Evolutionary conservation across 2,329 filamentous ascomycete species (phyloP).

Genomic region (Metarhizium sp.): DNA sequence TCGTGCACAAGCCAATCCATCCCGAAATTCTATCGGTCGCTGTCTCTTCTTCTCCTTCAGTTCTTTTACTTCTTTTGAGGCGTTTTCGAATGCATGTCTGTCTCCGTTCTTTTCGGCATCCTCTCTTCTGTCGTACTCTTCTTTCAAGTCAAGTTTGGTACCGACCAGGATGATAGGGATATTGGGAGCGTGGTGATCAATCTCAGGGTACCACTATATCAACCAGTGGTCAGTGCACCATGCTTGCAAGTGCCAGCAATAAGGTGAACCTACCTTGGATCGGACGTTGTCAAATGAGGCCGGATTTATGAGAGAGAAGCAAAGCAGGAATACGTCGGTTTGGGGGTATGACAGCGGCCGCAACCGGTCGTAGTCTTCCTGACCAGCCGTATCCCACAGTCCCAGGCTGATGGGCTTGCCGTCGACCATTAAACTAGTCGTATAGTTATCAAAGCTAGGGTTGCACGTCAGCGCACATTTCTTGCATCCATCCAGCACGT

Average conservation of each 20-base stretch:
- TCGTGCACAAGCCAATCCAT: constrained; percentile 79
- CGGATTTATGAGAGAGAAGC: constrained; percentile 96
- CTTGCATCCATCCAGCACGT: neutral
- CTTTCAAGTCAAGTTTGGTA: constrained; percentile 91
- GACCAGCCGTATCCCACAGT: constrained; percentile 96
- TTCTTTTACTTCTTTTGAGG: constrained; percentile 73
- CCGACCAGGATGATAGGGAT: constrained; percentile 96
- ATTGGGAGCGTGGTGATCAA: constrained; percentile 90
- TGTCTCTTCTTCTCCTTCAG: constrained; percentile 24
- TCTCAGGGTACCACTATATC: constrained; percentile 86
- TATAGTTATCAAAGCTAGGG: constrained; percentile 92
- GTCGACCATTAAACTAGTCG: constrained; percentile 97
- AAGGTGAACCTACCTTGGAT: constrained; percentile 62
- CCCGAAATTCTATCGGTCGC: constrained; percentile 58
- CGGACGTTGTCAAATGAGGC: constrained; percentile 98
- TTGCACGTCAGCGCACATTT: constrained; percentile 6
- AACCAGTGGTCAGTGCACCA: neutral
- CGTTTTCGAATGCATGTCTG: constrained; percentile 47
- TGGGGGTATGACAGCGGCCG: constrained; percentile 95
- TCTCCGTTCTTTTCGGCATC: constrained; percentile 83
- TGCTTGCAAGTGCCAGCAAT: neutral
- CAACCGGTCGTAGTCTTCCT: constrained; percentile 96
- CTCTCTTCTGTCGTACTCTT: constrained; percentile 76
- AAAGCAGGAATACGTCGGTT: constrained; percentile 97
- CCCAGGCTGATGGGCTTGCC: constrained; percentile 95